Conservation (phyloP, 306 rosid genomes). For the Gleditsia sinensis region DNA sequence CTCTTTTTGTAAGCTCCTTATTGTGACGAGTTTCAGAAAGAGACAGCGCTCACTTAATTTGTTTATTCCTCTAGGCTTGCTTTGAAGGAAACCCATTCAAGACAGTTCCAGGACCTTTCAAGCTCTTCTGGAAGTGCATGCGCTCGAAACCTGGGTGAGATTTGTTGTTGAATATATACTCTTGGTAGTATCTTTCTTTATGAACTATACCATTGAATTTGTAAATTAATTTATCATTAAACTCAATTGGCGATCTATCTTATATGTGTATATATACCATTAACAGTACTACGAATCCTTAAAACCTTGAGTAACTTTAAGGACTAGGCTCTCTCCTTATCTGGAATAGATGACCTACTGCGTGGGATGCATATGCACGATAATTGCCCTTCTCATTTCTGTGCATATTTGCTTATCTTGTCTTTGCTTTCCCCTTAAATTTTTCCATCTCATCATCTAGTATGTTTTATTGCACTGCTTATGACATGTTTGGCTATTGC, state of each 20-base stretch:
- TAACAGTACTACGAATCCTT: background rate
- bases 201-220: background rate
- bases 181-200: background rate
- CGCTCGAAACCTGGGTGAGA: constrained; percentile 76
- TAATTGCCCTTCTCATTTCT: too few species aligned
- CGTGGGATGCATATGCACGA: too few species aligned
- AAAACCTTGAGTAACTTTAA: background rate
- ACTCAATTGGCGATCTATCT: background rate
- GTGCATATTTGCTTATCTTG: too few species aligned
- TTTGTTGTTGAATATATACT: background rate
- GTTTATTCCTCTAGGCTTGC: constrained; percentile 66
- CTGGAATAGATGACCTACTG: background rate
- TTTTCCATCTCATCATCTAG: background rate
- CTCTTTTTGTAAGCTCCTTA: constrained; percentile 4
- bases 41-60: background rate
- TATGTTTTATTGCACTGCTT: background rate
- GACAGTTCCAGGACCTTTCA: constrained; percentile 97
- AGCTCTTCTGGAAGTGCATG: constrained; percentile 95
- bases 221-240: background rate
- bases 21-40: constrained; percentile 13
- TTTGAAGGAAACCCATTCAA: constrained; percentile 97
- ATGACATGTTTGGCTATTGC: constrained; percentile 2
- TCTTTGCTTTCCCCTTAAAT: background rate
- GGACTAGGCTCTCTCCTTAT: background rate
- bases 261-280: background rate